Percentiles rank a stretch among this genome's conserved stretches.
Conservation (phyloP, 495 filamentous ascomycete genomes). For the Podospora bellae-mahoneyi region DNA sequence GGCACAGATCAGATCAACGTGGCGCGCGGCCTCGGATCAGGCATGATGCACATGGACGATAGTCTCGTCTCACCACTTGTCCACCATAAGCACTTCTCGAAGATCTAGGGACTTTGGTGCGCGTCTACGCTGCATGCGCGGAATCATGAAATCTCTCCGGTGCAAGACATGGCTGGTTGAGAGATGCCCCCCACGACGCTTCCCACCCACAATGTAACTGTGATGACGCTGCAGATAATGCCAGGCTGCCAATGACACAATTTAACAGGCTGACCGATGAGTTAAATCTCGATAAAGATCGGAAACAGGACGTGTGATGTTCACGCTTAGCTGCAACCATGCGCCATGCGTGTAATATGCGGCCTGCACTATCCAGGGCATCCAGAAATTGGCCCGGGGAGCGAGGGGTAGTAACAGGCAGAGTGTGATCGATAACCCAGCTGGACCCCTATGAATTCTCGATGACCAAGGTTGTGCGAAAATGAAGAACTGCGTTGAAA, state of each 20-base stretch:
- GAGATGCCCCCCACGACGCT: neutral
- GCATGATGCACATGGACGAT: neutral
- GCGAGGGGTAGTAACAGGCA: neutral
- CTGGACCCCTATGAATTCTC: neutral
- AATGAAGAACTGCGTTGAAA: neutral
- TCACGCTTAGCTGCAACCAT: neutral
- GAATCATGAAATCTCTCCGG: neutral
- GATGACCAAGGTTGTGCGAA: neutral
- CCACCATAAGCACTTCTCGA: neutral
- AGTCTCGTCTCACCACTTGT: neutral
- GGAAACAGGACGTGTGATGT: neutral
- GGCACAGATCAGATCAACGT: neutral
- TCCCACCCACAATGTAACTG: neutral
- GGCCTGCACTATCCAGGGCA: neutral
- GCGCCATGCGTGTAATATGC: neutral
- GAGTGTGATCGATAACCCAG: neutral
- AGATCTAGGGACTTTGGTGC: neutral
- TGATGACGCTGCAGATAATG: neutral
- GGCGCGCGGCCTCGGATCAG: neutral
- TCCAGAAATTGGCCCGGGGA: neutral
- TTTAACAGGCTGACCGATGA: neutral
- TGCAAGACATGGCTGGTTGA: neutral
- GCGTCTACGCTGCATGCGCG: neutral
- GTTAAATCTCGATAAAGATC: neutral
- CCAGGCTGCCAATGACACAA: neutral